These are phyloP conservation scores for Annulohypoxylon stygium DNA, from an alignment of 495 filamentous ascomycete genomes.

Conservation along the genomic window DNA sequence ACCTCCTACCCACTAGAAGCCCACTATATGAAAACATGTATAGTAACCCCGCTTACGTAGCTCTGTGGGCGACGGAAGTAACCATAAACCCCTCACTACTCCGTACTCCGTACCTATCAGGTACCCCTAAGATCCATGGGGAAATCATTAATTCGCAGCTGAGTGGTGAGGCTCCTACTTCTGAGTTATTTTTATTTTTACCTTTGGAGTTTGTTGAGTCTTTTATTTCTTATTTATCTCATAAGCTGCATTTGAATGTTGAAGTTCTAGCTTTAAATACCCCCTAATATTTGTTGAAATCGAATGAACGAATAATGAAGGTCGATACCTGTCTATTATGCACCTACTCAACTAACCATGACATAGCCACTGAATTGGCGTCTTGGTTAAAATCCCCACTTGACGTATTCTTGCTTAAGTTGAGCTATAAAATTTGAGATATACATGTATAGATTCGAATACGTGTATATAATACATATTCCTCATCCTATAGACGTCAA, in stretches of 20 bases:
- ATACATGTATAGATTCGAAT: not conserved
- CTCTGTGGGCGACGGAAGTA: conserved; percentile 21
- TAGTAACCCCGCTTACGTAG: conserved; percentile 26
- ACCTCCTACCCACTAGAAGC: not conserved
- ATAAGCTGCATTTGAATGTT: not conserved
- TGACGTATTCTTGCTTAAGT: conserved; percentile 27
- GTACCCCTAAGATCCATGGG: not conserved
- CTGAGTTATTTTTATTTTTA: conserved; percentile 38
- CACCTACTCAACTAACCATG: conserved; percentile 18
- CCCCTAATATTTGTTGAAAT: too few species aligned
- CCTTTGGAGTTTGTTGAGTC: conserved; percentile 22
- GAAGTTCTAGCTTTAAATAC: not conserved
- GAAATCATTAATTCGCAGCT: conserved; percentile 19
- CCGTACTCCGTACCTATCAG: conserved; percentile 31
- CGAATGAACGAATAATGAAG: not conserved
- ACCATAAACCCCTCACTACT: conserved; percentile 43
- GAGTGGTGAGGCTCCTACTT: conserved; percentile 34
- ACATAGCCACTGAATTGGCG: conserved; percentile 27
- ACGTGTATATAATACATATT: not conserved
- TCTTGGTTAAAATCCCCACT: conserved; percentile 21
- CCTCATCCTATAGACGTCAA: not conserved
- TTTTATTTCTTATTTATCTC: conserved; percentile 6
- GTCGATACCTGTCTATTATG: too few species aligned
- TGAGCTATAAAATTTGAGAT: conserved; percentile 12
- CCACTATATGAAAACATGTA: not conserved